Evolutionary conservation across 371 early-diverging fungal genomes (phyloP), one percentile per base, ranked within the genome.

Genomic region (Mucor indicus): DNA sequence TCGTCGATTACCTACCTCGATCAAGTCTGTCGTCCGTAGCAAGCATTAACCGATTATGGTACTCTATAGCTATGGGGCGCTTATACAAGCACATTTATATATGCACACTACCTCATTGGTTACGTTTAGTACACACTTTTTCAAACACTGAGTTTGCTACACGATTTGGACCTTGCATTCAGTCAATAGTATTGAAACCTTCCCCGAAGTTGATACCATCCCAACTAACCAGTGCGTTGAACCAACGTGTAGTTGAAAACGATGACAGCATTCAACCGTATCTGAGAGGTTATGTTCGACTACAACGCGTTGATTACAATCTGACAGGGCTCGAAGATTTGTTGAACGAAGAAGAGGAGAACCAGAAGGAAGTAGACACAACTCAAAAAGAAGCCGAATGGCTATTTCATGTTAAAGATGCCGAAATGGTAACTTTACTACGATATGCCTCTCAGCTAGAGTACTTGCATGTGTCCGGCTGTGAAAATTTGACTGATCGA

Each of bases 301-400:
- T 64, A 10, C 52, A 64, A 17, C 48, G 56, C 3, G 57, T 71
- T 3, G 31, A 68, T 39, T 49, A 31, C 29, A 45, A 67, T 9
- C 31, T 46, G 20, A 72, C 66, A 4, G 72, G 72, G 7, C 20
- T 72, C 15, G 72, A 72, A 39, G 52, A 57, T 3, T 39, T 11
- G 23, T 44, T 57, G 2, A 52, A 47, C 53, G 2, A 11, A 0
- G 44, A 43, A 1, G 19, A 43, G 4, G 62, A 67, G 39, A 64
- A 70, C 45, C 62, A 62, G 30, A 23, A 35, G 16, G 74, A 69
- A 36, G 29, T 70, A 8, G 62, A 74, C 33, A 67, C 63, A 6
- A 59, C 65, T 0, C 27, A 41, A 21, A 74, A 74, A 38, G 70
- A 69, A 33, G 53, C 66, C 19, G 75, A 69, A 32, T 74, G 75